Base-by-base conservation (phyloP, 108 stramenopile species). In the Fistulifera pelliculosa region DNA sequence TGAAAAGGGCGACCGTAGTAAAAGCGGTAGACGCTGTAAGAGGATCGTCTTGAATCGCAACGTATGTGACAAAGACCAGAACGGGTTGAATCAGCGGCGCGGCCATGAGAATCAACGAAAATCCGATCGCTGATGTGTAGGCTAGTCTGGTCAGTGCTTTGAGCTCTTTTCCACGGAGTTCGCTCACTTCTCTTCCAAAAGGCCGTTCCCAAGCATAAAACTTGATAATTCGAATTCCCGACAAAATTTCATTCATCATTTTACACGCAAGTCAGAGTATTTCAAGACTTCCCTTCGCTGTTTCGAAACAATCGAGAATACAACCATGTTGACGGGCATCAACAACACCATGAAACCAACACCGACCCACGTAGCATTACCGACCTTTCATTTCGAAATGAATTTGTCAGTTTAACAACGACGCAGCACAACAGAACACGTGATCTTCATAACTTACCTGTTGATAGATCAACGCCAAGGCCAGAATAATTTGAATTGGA, bases 201-300 rank as follows among this genome's bases (percentile, higher is more conserved):
- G 95, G 94, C n/a, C 56, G 58, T 59, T 98, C 97, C 97, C 97
- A 98, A 8, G 95, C 94, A 74, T 94, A 95, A 49, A 94, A 93
- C 64, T 98, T 98, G 77, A 98, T 89, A 71, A 98, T 89, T 23
- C 97, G 93, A 38, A 98, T 95, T 6, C 95, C 97, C 14, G 79
- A 45, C 18, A 96, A 56, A 18, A 92, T 79, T 70, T 96, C 91
- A 56, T 93, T 93, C 62, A 87, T 77, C 74, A 93, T 81, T 71
- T 90, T 93, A 94, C 89, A 2, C 95, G 79, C 16, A 73, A 56
- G 74, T 97, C 94, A 14, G 84, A 82, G 53, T 83, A 75, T 65
- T 84, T 89, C 40, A 93, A 69, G 7, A 93, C 93, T 28, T 79
- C 82, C 23, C 75, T 63, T 27, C 95, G 81, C 74, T 86, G 83